A percentile compares a stretch with the other conserved stretches of the same genome.
Conservation (phyloP, 768 basidiomycete genomes). For the Lactarius trivialis region DNA sequence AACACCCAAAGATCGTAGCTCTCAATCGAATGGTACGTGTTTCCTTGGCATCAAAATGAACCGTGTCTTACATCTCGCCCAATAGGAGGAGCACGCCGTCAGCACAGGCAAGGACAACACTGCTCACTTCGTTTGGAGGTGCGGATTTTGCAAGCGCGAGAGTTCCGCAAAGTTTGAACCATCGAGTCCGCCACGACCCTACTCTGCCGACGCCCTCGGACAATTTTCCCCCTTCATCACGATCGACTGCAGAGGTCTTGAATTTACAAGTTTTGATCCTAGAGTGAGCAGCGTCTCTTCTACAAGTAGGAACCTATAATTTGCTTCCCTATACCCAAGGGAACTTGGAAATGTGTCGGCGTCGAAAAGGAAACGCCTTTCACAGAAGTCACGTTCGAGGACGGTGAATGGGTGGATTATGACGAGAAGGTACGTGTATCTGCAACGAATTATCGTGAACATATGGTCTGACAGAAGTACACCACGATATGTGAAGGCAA, state of each 20-base stretch:
- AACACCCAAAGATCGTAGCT: conserved; percentile 63
- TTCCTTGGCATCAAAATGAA: not conserved
- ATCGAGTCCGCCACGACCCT: conserved; percentile 43
- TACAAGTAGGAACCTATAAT: not conserved
- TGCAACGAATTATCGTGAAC: not conserved
- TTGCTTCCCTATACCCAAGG: conserved; percentile 39
- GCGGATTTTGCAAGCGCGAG: conserved; percentile 71
- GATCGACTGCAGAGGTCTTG: conserved; percentile 83
- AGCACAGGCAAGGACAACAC: conserved; percentile 58
- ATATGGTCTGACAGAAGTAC: not conserved
- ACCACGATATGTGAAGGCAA: conserved; percentile 35
- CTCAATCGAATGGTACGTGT: conserved; percentile 58
- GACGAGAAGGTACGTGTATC: conserved; percentile 68
- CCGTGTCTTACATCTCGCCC: not conserved
- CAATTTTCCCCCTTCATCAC: conserved; percentile 59
- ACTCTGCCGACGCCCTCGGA: conserved; percentile 52
- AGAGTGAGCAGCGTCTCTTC: conserved; percentile 37
- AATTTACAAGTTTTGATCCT: conserved; percentile 74
- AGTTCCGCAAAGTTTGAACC: conserved; percentile 74
- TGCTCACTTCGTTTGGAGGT: conserved; percentile 80
- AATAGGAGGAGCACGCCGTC: conserved; percentile 61
- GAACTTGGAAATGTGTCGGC: conserved; percentile 72
- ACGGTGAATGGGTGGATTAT: conserved; percentile 80
- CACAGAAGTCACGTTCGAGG: conserved; percentile 54
- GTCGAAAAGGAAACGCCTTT: conserved; percentile 49